Evolutionary conservation across 2,329 filamentous ascomycete genomes (phyloP).

Genomic region (Chrysoporthe puriensis): DNA sequence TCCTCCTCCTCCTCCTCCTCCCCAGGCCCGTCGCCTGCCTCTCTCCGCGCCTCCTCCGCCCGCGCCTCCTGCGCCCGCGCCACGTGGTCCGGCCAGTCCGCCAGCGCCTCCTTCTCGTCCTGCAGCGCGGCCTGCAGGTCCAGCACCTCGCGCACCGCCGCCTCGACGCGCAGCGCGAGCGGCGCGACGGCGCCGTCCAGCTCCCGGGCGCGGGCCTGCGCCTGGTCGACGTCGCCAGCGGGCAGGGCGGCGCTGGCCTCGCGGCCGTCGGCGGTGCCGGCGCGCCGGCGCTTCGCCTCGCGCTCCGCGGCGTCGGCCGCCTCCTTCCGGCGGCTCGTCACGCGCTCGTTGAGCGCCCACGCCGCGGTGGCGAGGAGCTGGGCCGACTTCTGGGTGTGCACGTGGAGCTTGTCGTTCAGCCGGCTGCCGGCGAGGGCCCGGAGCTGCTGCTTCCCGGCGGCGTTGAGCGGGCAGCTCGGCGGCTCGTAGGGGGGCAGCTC

Average conservation of each 20-base stretch:
- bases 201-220: constrained; percentile 30
- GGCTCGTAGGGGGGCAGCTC: constrained; percentile 56
- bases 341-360: constrained; percentile 52
- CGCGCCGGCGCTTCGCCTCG: constrained; percentile 2
- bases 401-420: constrained; percentile 47
- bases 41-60: constrained; percentile 32
- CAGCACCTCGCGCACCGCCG: constrained; percentile 51
- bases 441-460: constrained; percentile 44
- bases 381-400: constrained; percentile 50
- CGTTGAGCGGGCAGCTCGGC: constrained; percentile 50
- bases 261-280: not conserved
- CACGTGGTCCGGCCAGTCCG: constrained; percentile 39
- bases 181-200: constrained; percentile 46
- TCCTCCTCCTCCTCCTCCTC: constrained; percentile 2
- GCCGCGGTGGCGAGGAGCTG: constrained; percentile 50
- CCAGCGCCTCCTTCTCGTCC: constrained; percentile 49
- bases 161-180: constrained; percentile 51
- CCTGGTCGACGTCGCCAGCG: constrained; percentile 5
- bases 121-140: constrained; percentile 55
- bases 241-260: constrained; percentile 7
- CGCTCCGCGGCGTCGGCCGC: not conserved
- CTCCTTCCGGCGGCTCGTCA: constrained; percentile 34
- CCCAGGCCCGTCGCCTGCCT: constrained; percentile 30
- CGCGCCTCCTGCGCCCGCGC: constrained; percentile 34
- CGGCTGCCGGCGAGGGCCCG: constrained; percentile 47